These are phyloP conservation scores for Magnusiomyces suaveolens DNA, from an alignment of 1,139 yeast genomes.

Conservation along the genomic window DNA sequence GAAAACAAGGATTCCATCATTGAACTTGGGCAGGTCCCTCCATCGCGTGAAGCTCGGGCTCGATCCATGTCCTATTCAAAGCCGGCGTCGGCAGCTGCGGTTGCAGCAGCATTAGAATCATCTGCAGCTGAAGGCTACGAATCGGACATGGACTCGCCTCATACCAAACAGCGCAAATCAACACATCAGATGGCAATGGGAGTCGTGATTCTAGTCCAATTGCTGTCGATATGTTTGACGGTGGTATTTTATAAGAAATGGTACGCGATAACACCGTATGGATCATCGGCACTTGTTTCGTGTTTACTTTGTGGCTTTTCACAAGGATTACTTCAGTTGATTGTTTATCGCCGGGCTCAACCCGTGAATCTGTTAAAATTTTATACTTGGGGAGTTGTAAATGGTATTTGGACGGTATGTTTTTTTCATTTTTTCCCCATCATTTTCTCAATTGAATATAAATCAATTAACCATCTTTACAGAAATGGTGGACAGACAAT, in stretches of 20 bases:
- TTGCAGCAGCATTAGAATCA: background rate
- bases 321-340: conserved; percentile 29
- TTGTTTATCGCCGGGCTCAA: conserved; percentile 17
- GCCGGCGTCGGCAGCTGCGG: background rate
- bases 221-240: conserved; percentile 3
- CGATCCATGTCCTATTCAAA: background rate
- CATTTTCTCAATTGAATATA: background rate
- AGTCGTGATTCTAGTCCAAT: conserved; percentile 6
- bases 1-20: background rate
- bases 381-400: conserved; percentile 33
- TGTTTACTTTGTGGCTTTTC: conserved; percentile 30
- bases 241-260: background rate
- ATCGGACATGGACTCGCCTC: background rate
- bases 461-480: background rate
- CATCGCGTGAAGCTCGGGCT: background rate
- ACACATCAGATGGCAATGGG: conserved; percentile 5
- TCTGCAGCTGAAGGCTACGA: background rate
- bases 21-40: background rate
- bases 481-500: conserved; percentile 32
- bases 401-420: conserved; percentile 31
- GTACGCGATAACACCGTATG: conserved; percentile 23
- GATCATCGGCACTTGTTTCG: conserved; percentile 31
- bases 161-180: background rate
- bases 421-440: background rate
- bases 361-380: conserved; percentile 26